Evolutionary conservation across 164 flowering plant species (phyloP).

Genomic region (Macadamia integrifolia): DNA sequence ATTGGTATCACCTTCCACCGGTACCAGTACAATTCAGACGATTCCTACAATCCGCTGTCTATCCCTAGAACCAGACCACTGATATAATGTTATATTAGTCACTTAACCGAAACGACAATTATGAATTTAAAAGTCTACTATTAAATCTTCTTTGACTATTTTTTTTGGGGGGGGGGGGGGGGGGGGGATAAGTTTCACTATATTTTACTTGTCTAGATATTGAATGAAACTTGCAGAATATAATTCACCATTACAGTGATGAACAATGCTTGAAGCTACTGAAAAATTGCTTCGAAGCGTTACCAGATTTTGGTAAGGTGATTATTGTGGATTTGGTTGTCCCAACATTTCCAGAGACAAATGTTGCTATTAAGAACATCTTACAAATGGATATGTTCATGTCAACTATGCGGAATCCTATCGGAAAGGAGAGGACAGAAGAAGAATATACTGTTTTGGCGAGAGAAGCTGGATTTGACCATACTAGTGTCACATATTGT

Average conservation of each 20-base stretch:
- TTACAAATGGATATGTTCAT: slow-evolving; percentile 7
- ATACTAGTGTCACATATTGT: slow-evolving; percentile 3
- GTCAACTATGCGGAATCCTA: slow-evolving; percentile 12
- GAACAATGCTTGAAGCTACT: slow-evolving; percentile 12
- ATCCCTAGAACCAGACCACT: too few relatives aligned
- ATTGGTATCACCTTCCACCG: too few relatives aligned
- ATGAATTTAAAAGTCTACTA: too few relatives aligned
- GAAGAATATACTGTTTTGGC: slow-evolving; percentile 19
- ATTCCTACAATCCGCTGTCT: too few relatives aligned
- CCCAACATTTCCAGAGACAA: neutral
- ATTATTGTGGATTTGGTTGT: slow-evolving; percentile 12
- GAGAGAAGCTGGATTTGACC: slow-evolving; percentile 9
- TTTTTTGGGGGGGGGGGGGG: too few relatives aligned
- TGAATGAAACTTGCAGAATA: slow-evolving; percentile 9
- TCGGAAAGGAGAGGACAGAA: slow-evolving; percentile 20
- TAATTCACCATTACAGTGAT: slow-evolving; percentile 24
- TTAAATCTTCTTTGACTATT: too few relatives aligned
- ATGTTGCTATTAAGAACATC: neutral
- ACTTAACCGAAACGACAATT: too few relatives aligned
- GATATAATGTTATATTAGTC: too few relatives aligned
- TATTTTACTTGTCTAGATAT: neutral
- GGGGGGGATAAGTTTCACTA: too few relatives aligned
- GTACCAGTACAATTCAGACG: too few relatives aligned
- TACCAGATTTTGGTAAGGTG: slow-evolving; percentile 13
- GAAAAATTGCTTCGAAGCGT: slow-evolving; percentile 17